These are phyloP conservation scores for Dioszegia crocea DNA, from an alignment of 768 basidiomycete genomes.

Conservation along the genomic window DNA sequence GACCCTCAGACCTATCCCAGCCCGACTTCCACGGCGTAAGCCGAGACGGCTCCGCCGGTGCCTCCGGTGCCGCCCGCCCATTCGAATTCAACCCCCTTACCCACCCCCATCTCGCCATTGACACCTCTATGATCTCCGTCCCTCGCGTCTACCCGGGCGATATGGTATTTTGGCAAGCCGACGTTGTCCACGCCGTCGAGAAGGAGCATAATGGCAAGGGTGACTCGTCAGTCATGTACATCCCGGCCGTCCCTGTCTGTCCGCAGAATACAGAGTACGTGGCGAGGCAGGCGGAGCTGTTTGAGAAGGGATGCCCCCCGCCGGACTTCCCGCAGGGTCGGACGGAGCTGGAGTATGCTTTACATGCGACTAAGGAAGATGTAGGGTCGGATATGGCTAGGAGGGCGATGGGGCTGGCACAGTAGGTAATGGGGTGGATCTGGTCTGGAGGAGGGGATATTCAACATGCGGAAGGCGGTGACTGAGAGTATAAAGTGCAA, in stretches of 20 bases:
- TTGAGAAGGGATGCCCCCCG: constrained; percentile 60
- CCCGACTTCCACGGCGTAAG: constrained; percentile 59
- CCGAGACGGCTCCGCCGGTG: constrained; percentile 17
- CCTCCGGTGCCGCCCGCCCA: constrained; percentile 20
- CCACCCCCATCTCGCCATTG: constrained; percentile 33
- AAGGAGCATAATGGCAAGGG: constrained; percentile 22
- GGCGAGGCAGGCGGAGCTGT: constrained; percentile 59
- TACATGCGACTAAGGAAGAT: constrained; percentile 51
- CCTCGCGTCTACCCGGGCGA: constrained; percentile 34
- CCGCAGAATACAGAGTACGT: constrained; percentile 53
- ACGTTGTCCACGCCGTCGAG: constrained; percentile 32
- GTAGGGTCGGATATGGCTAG: constrained; percentile 46
- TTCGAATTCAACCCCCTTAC: constrained; percentile 24
- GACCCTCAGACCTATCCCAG: constrained; percentile 52
- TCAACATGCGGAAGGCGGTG: no score
- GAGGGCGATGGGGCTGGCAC: constrained; percentile 54
- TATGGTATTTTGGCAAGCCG: constrained; percentile 60
- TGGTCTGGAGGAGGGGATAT: no score
- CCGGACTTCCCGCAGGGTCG: constrained; percentile 62
- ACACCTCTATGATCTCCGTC: constrained; percentile 26
- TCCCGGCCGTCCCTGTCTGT: constrained; percentile 60
- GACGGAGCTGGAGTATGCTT: constrained; percentile 47
- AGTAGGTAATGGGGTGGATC: no score
- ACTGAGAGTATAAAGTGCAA: no score
- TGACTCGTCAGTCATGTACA: constrained; percentile 64